These are phyloP conservation scores for Cercospora zeina DNA, from an alignment of 2,329 filamentous ascomycete genomes.

Conservation along the genomic window DNA sequence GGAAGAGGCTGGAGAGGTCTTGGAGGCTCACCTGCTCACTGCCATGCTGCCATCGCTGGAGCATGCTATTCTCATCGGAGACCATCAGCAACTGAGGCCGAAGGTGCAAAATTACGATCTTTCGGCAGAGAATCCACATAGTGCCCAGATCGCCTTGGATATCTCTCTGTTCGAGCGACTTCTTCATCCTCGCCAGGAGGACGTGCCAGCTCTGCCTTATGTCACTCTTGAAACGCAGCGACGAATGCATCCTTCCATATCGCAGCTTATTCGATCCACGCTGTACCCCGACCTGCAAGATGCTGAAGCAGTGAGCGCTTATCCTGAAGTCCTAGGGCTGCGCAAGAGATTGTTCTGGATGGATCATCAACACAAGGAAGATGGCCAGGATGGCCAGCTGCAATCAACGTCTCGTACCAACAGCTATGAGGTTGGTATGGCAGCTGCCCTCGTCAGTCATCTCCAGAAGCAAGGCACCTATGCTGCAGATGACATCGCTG, in stretches of 20 bases:
- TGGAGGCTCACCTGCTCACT: constrained; percentile 64
- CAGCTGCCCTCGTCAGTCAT: constrained; percentile 62
- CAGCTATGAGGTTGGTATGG: constrained; percentile 64
- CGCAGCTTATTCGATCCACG: constrained; percentile 57
- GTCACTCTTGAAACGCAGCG: constrained; percentile 58
- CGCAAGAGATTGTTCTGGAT: constrained; percentile 59
- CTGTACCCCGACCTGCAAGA: constrained; percentile 61
- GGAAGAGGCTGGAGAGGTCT: constrained; percentile 68
- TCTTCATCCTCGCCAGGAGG: constrained; percentile 39
- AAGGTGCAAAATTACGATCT: constrained; percentile 59
- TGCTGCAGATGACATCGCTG: constrained; percentile 61
- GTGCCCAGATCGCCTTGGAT: constrained; percentile 54
- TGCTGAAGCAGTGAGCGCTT: constrained; percentile 31
- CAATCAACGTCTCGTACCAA: constrained; percentile 53
- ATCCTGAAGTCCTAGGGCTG: constrained; percentile 53
- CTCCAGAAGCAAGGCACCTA: constrained; percentile 66
- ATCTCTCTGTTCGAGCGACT: constrained; percentile 64
- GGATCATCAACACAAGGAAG: constrained; percentile 56
- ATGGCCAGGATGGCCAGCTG: constrained; percentile 23
- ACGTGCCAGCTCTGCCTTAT: constrained; percentile 27
- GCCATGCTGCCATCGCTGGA: constrained; percentile 61
- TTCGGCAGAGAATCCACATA: constrained; percentile 52
- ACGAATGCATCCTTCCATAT: constrained; percentile 66
- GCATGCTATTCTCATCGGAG: constrained; percentile 64
- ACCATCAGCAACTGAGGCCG: constrained; percentile 63